A percentile compares a stretch with the other conserved stretches of the same genome.
Conservation (phyloP, 2,329 filamentous ascomycete genomes). For the Penicillium sp. region DNA sequence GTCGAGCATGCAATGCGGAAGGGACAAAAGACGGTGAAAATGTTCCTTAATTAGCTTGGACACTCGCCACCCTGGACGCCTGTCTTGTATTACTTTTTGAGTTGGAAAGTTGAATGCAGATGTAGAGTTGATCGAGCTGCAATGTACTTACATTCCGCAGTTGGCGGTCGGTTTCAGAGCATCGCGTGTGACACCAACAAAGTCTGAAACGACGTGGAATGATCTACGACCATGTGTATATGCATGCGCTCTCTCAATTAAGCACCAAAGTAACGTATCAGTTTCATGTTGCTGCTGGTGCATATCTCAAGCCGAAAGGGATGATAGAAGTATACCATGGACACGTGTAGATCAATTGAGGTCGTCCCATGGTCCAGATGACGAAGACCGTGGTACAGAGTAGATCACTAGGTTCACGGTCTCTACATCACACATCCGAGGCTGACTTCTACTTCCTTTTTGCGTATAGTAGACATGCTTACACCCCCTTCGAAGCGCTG, state of each 20-base stretch:
- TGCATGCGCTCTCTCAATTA: not conserved
- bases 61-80: not conserved
- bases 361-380: not conserved
- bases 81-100: not conserved
- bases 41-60: conserved; percentile 6
- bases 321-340: not conserved
- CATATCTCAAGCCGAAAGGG: not conserved
- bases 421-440: not conserved
- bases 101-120: not conserved
- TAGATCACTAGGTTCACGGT: not conserved
- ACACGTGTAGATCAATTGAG: not conserved
- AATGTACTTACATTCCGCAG: not conserved
- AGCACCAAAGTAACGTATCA: not conserved
- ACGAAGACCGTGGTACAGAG: not conserved
- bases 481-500: not conserved
- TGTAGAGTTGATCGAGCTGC: not conserved
- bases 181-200: not conserved
- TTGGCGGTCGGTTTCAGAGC: not conserved
- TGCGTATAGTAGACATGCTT: not conserved
- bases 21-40: not conserved
- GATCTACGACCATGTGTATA: not conserved
- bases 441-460: not conserved
- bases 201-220: not conserved
- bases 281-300: not conserved
- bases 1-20: not conserved